phyloP scores from a whole-genome alignment of 805 yeast genomes.

The Blastobotrys americana region DNA sequence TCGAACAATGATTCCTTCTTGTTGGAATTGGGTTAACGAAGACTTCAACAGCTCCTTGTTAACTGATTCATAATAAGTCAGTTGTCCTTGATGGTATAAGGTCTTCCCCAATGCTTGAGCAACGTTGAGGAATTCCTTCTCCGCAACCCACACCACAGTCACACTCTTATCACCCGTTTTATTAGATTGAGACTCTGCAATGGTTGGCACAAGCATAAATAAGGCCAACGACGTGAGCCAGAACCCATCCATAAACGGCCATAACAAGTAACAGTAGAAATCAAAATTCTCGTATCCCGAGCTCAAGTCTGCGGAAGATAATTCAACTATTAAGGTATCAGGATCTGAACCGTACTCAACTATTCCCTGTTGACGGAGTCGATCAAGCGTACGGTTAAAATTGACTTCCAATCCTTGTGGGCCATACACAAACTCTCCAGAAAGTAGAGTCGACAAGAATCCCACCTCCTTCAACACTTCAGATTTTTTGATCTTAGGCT shows the following conservation, averaged over 20 bases:
- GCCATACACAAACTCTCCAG: conserved; percentile 36
- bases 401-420: conserved; percentile 32
- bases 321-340: conserved; percentile 13
- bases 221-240: conserved; percentile 35
- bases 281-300: conserved; percentile 29
- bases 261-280: conserved; percentile 36
- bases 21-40: conserved; percentile 31
- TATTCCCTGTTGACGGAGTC: conserved; percentile 28
- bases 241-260: conserved; percentile 41
- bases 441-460: conserved; percentile 32
- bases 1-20: conserved; percentile 29
- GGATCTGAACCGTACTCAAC: conserved; percentile 19
- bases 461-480: conserved; percentile 27
- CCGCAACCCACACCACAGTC: conserved; percentile 24
- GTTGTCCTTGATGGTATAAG: conserved; percentile 36
- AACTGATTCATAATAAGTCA: conserved; percentile 36
- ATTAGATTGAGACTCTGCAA: conserved; percentile 6
- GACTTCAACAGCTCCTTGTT: conserved; percentile 35
- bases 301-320: conserved; percentile 17
- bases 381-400: conserved; percentile 25
- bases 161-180: conserved; percentile 2
- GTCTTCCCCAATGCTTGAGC: conserved; percentile 37
- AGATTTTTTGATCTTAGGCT: conserved; percentile 19
- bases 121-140: conserved; percentile 27
- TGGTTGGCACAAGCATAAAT: conserved; percentile 28